These are phyloP conservation scores for Sphagnum contortum DNA, from an alignment of 225 moss, liverwort and hornwort species.

Conservation along the genomic window DNA sequence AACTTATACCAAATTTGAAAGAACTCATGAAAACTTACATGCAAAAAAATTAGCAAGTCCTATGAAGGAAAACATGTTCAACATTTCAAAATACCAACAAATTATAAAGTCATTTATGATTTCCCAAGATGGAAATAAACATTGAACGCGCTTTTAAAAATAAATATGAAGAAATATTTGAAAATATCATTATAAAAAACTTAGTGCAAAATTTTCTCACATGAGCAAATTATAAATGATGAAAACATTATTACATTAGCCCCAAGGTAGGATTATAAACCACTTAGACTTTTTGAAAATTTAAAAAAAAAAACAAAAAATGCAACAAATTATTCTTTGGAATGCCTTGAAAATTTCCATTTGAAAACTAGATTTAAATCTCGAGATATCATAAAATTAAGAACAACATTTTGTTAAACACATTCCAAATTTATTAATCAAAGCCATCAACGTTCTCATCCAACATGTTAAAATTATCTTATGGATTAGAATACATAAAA, in stretches of 20 bases:
- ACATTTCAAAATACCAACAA: background rate
- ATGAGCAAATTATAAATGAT: background rate
- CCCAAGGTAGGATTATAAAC: background rate
- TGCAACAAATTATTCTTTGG: background rate
- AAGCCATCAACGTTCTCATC: background rate
- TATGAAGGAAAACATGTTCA: background rate
- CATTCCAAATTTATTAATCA: background rate
- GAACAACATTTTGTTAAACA: too few species aligned
- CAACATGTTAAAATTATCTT: too few species aligned
- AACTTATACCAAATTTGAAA: background rate
- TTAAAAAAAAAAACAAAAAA: background rate
- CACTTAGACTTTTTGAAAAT: background rate
- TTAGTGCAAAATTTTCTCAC: background rate
- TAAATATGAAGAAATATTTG: background rate
- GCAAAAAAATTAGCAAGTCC: background rate
- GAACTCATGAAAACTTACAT: background rate
- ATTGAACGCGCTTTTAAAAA: background rate
- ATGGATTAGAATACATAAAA: background rate
- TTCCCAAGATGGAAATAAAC: background rate
- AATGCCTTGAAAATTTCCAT: background rate
- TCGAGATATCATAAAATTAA: background rate
- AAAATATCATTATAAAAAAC: background rate
- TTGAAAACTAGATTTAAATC: background rate
- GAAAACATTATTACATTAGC: background rate
- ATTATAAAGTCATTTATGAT: background rate